Conservation (phyloP, 1,284 basidiomycete genomes). For the Schizophyllum amplum region DNA sequence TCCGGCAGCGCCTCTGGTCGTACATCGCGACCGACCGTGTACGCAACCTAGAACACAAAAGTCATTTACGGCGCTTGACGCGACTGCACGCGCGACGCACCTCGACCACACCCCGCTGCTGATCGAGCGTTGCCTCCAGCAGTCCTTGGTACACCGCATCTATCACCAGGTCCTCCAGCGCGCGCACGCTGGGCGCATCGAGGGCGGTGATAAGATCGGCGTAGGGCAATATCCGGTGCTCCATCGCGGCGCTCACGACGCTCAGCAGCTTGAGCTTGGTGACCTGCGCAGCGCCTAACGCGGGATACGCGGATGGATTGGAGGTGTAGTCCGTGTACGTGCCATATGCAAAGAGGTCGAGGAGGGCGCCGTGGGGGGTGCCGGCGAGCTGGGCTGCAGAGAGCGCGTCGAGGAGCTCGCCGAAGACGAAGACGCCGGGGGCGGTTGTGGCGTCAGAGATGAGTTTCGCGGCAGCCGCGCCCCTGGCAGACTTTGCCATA, state of each 20-base stretch:
- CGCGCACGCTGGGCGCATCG: conserved; percentile 67
- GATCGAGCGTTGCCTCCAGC: conserved; percentile 85
- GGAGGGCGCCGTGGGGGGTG: conserved; percentile 57
- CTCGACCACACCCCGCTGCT: conserved; percentile 73
- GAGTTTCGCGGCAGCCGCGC: conserved; percentile 86
- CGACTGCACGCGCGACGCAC: not conserved
- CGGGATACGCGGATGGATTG: conserved; percentile 56
- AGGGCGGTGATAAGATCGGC: conserved; percentile 55
- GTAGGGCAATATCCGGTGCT: conserved; percentile 72
- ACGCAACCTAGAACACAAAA: conserved; percentile 55
- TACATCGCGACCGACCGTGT: conserved; percentile 85
- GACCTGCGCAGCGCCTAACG: conserved; percentile 64
- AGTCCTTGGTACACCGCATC: conserved; percentile 90
- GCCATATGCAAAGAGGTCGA: conserved; percentile 86
- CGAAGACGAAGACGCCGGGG: conserved; percentile 85
- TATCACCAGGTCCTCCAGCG: conserved; percentile 93
- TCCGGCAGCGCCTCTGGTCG: conserved; percentile 55
- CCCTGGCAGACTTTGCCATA: conserved; percentile 84
- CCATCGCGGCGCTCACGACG: conserved; percentile 71
- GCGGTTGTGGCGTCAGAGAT: conserved; percentile 82
- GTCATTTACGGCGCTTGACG: not conserved
- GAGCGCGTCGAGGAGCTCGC: conserved; percentile 72
- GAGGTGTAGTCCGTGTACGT: conserved; percentile 79
- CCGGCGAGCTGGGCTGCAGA: conserved; percentile 43
- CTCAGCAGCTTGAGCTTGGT: conserved; percentile 90